phyloP scores from a whole-genome alignment of 148 eudicot genomes.

The Tetragonia tetragonoides region DNA sequence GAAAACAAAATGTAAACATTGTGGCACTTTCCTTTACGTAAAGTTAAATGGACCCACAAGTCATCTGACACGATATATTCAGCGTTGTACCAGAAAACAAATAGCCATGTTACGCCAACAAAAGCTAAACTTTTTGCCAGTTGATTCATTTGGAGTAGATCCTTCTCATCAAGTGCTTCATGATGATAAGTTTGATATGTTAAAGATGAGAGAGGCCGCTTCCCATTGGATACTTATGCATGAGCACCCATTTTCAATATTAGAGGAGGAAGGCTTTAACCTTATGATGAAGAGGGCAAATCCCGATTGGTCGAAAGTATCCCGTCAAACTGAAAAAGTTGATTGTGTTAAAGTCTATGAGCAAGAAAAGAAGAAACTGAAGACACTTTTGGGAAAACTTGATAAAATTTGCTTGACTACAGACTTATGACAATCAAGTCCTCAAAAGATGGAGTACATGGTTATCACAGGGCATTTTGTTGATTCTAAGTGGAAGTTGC shows the following conservation, averaged over 20 bases:
- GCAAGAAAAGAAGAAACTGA: constrained; percentile 13
- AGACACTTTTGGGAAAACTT: background rate
- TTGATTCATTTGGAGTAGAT: background rate
- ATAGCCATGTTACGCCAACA: background rate
- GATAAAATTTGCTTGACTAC: constrained; percentile 9
- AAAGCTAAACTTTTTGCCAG: constrained; percentile 11
- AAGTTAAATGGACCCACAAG: background rate
- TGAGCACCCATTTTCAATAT: constrained; percentile 10
- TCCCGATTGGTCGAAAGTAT: background rate
- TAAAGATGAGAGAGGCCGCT: constrained; percentile 9
- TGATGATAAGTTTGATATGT: constrained; percentile 15
- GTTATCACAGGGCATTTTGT: constrained; percentile 8
- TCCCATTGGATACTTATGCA: constrained; percentile 20
- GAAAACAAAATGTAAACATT: background rate
- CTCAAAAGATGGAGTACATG: constrained; percentile 9
- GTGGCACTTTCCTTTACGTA: background rate
- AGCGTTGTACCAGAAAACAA: background rate
- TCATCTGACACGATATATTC: background rate
- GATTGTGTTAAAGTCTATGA: constrained; percentile 11
- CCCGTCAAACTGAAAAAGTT: background rate
- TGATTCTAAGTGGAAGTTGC: constrained; percentile 14
- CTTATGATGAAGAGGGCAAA: constrained; percentile 10
- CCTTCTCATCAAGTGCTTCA: background rate
- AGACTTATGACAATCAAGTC: constrained; percentile 9
- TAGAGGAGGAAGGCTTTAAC: constrained; percentile 8